phyloP scores from a whole-genome alignment of 176 grass and related monocot species.

The Bromus sterilis region DNA sequence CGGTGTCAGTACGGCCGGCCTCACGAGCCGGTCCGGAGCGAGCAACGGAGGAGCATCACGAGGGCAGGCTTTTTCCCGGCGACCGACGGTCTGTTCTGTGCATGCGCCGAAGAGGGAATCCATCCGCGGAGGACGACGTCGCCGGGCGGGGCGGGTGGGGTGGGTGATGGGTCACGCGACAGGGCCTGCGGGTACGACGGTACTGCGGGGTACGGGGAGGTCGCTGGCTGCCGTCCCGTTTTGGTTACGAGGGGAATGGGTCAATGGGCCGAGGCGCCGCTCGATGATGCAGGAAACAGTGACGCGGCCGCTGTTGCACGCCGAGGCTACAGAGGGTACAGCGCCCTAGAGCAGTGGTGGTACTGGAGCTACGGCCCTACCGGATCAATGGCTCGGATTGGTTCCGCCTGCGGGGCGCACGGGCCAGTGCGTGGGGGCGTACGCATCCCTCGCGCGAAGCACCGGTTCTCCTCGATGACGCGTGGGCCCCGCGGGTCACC shows the following conservation, averaged over 20 bases:
- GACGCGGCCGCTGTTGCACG: neutral
- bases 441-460: neutral
- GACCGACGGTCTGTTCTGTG: neutral
- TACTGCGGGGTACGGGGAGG: neutral
- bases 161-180: neutral
- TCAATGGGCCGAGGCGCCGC: neutral
- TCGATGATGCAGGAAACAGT: neutral
- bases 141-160: no score
- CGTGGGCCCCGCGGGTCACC: rapidly evolving
- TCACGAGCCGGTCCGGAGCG: no score
- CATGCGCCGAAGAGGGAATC: neutral
- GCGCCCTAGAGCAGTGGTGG: neutral
- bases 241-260: slow-evolving; percentile 7
- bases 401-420: slow-evolving; percentile 9
- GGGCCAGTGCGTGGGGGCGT: slow-evolving; percentile 19
- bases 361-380: neutral
- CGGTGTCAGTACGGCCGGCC: neutral
- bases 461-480: slow-evolving; percentile 5
- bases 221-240: slow-evolving; percentile 20
- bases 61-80: neutral
- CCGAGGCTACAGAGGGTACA: neutral
- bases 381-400: neutral
- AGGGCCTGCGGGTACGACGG: neutral
- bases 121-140: neutral
- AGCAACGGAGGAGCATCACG: no score